These are phyloP conservation scores for Murraya paniculata DNA, from an alignment of 345 rosid species.

Conservation along the genomic window DNA sequence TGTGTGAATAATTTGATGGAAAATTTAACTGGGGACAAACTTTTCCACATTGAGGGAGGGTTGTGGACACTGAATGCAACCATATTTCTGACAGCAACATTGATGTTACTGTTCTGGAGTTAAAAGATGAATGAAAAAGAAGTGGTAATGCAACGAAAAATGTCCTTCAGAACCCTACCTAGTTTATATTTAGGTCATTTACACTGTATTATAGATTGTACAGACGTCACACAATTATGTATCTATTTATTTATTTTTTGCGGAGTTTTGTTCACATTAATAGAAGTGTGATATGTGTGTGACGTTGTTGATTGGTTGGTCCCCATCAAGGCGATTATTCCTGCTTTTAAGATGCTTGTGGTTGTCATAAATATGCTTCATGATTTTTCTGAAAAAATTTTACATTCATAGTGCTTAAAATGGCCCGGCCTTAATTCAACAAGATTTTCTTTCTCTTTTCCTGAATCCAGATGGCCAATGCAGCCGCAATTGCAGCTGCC, in stretches of 20 bases:
- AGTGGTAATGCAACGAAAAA: not conserved
- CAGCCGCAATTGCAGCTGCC: conserved; percentile 92
- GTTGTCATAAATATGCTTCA: not conserved
- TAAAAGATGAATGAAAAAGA: not conserved
- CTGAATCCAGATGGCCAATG: conserved; percentile 68
- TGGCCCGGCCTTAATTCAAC: not conserved
- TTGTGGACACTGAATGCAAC: not conserved
- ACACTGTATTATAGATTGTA: not conserved
- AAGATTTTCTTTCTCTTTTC: conserved; percentile 12
- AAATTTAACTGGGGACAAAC: not conserved
- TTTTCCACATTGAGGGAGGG: not conserved
- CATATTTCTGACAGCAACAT: not conserved
- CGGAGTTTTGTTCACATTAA: not conserved
- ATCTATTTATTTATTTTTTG: not conserved
- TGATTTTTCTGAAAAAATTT: not conserved
- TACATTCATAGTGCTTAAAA: conserved; percentile 3
- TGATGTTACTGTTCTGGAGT: not conserved
- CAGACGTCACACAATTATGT: not conserved
- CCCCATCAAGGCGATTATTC: not conserved
- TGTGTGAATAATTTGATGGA: conserved; percentile 2
- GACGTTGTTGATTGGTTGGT: not conserved
- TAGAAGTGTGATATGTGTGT: not conserved
- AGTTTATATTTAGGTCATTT: not conserved
- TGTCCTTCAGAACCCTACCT: not conserved
- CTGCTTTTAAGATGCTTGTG: not conserved